Base-by-base conservation (phyloP, 1,139 yeast species). In the Nakaseomyces delphensis region DNA sequence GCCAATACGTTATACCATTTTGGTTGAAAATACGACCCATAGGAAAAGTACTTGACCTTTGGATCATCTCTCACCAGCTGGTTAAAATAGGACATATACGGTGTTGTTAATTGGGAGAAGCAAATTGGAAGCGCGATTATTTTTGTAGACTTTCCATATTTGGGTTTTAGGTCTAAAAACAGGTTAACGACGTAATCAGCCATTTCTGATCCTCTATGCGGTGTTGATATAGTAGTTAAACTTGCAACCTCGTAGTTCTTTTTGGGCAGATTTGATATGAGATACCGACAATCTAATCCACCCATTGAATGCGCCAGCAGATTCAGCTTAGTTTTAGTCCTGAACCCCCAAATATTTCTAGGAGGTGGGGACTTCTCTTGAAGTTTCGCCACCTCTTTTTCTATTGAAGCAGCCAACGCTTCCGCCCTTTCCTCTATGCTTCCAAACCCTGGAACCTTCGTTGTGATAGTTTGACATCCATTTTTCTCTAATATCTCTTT, bases 231-330 rank as follows among this genome's bases (percentile, higher is more conserved):
- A 0, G 96, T 86, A 0, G 96, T 85, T 21, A 87, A 64, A 37
- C 94, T 82, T 1, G 71, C 76, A 4, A 83, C 77, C 51, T 76
- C 63, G 52, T 75, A 83, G 41, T 71, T 67, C 29, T 63, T 54
- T 44, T 64, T 49, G 18, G 69, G 65, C 13, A 81, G 60, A 42
- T 73, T 66, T 0, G 85, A 72, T 1, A 85, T 82, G 51, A 87
- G 63, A 56, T 80, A 84, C 40, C 96, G 64, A 31, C 89, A 76
- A 59, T 87, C 96, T 33, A 87, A 65, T 0, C 96, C 96, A 7
- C 96, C 96, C 96, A 87, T 86, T 0, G 95, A 85, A 58, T 87
- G 96, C n/a, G 94, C 93, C 16, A 87, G 70, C 31, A 87, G 62
- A 57, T 87, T 87, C 13, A 87, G 66, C 47, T 77, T 76, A n/a